Percentiles rank a stretch among this genome's conserved stretches.
These are phyloP conservation scores for Epichloe uncinata DNA, from an alignment of 2,329 filamentous ascomycete species.

Conservation along the genomic window DNA sequence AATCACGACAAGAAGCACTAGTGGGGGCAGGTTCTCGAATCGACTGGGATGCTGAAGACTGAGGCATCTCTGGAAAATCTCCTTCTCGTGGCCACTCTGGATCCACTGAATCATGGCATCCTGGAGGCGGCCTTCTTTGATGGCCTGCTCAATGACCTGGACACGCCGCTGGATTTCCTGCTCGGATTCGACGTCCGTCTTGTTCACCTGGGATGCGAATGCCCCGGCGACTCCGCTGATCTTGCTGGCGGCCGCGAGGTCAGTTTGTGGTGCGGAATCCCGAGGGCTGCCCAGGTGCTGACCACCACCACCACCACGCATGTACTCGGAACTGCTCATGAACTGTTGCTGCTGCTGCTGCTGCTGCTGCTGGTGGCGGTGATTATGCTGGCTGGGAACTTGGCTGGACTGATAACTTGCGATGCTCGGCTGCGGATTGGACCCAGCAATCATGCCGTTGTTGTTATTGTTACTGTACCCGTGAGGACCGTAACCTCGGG, in stretches of 20 bases:
- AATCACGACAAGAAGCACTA: constrained; percentile 51
- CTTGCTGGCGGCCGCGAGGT: constrained; percentile 18
- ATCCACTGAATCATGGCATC: constrained; percentile 54
- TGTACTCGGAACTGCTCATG: constrained; percentile 24
- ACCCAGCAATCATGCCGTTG: constrained; percentile 12
- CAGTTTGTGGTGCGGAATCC: constrained; percentile 11
- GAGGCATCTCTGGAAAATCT: constrained; percentile 42
- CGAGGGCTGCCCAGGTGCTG: constrained; percentile 22
- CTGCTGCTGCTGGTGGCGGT: constrained; percentile 10
- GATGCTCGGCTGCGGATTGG: constrained; percentile 16
- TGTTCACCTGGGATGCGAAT: constrained; percentile 22
- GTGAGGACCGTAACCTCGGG: not conserved
- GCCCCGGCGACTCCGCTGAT: constrained; percentile 22
- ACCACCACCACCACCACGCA: constrained; percentile 13
- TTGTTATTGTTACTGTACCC: constrained; percentile 15
- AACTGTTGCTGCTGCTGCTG: constrained; percentile 16
- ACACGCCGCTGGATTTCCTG: constrained; percentile 42
- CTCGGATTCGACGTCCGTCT: constrained; percentile 20
- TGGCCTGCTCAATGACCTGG: constrained; percentile 45
- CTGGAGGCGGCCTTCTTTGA: constrained; percentile 48
- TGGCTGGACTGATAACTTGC: constrained; percentile 23
- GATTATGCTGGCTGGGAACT: constrained; percentile 6
- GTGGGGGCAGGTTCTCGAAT: constrained; percentile 43
- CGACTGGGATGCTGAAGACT: constrained; percentile 24
- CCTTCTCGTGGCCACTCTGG: constrained; percentile 47